These are phyloP conservation scores for Malassezia dermatis DNA, from an alignment of 1,284 basidiomycete genomes.

Conservation along the genomic window DNA sequence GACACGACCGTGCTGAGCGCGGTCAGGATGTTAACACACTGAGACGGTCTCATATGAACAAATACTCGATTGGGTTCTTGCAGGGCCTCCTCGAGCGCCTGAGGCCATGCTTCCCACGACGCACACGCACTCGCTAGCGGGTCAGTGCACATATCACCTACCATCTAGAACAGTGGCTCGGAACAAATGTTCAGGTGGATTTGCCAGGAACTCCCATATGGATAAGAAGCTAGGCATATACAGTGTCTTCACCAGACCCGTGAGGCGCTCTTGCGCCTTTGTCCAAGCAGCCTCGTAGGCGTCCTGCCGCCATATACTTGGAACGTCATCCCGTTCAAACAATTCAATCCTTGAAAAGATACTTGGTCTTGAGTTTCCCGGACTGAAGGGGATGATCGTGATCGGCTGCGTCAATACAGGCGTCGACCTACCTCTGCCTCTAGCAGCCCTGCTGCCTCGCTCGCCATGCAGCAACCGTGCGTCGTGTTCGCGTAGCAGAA, in stretches of 20 bases:
- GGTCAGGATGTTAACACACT: conserved; percentile 4
- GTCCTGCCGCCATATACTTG: neutral
- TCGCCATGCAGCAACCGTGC: conserved; percentile 1
- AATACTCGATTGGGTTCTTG: neutral
- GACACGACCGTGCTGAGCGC: conserved; percentile 1
- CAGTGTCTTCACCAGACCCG: neutral
- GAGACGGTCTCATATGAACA: neutral
- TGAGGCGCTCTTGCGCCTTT: neutral
- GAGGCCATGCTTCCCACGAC: neutral
- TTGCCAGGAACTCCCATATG: too few relatives aligned
- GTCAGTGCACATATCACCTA: neutral
- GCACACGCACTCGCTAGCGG: neutral
- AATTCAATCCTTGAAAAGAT: neutral
- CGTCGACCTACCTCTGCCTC: conserved; percentile 6
- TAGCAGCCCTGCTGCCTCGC: conserved; percentile 3
- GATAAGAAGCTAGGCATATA: neutral
- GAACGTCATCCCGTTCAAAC: neutral
- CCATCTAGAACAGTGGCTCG: neutral
- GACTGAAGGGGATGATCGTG: neutral
- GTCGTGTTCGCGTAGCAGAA: neutral
- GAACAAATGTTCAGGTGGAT: neutral
- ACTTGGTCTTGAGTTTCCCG: neutral
- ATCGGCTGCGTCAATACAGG: neutral
- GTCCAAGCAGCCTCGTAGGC: conserved; percentile 3
- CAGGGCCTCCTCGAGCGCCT: neutral